A percentile compares a stretch with the other conserved stretches of the same genome.
phyloP scores from a whole-genome alignment of 139 green algal genomes.

The Chlorella vulgaris region DNA sequence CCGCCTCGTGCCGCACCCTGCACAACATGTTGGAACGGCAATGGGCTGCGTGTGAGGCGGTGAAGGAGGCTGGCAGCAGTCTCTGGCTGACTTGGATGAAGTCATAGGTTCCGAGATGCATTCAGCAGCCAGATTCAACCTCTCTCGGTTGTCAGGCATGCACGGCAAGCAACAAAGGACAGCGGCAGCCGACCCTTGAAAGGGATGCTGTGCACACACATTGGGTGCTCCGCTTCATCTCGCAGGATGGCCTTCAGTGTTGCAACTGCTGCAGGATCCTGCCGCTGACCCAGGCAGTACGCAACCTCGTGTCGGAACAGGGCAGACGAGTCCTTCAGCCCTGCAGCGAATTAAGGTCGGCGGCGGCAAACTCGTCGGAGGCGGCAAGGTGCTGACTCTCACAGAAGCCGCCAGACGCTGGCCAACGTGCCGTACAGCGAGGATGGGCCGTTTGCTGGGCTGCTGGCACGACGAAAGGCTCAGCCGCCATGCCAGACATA shows the following conservation, averaged over 20 bases:
- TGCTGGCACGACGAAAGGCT: neutral
- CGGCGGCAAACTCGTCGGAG: neutral
- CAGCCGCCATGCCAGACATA: neutral
- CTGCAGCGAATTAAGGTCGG: slow-evolving; percentile 50
- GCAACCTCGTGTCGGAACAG: slow-evolving; percentile 92
- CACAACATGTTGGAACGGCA: too few relatives aligned
- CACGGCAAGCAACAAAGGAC: too few relatives aligned
- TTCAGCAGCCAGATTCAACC: too few relatives aligned
- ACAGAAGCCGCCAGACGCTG: neutral
- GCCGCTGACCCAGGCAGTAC: slow-evolving; percentile 89
- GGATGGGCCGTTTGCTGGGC: neutral
- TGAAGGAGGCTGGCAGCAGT: neutral
- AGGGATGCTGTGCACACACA: slow-evolving; percentile 55
- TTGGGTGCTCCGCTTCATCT: slow-evolving; percentile 74
- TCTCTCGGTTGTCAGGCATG: too few relatives aligned
- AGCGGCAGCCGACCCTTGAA: too few relatives aligned
- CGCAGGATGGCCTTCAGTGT: slow-evolving; percentile 65
- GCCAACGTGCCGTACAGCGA: too few relatives aligned
- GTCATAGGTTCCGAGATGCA: neutral
- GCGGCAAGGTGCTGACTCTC: neutral
- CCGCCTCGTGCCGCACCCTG: slow-evolving; percentile 92
- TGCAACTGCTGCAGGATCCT: slow-evolving; percentile 72
- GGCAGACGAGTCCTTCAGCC: slow-evolving; percentile 73
- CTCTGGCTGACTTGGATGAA: neutral
- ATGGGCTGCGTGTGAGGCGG: too few relatives aligned